Conservation (phyloP, 371 early-diverging fungal species). For the Mortierella polycephala region DNA sequence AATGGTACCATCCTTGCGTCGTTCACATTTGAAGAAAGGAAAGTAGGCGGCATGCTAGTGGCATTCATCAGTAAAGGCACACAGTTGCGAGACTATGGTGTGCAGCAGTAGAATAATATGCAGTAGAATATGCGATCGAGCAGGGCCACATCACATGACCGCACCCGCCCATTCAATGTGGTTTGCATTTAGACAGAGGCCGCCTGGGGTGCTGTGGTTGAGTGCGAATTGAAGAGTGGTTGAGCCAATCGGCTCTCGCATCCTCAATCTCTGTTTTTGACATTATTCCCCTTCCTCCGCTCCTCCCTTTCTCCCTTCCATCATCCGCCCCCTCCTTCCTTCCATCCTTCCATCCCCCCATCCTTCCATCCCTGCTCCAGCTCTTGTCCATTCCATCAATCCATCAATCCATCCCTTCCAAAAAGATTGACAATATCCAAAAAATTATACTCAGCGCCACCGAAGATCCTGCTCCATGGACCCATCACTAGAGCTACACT, state of each 20-base stretch:
- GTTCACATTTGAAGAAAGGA: not conserved
- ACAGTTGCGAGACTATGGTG: no score
- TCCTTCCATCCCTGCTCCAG: not conserved
- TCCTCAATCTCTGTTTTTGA: not conserved
- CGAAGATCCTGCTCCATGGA: not conserved
- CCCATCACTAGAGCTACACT: not conserved
- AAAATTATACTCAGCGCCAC: constrained; percentile 54
- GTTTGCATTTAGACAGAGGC: not conserved
- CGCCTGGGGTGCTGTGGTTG: not conserved
- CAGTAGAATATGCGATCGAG: no score
- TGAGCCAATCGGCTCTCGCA: not conserved
- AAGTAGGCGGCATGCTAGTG: not conserved
- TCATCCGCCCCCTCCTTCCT: not conserved
- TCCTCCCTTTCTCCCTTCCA: not conserved
- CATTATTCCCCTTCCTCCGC: not conserved
- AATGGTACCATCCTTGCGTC: no score
- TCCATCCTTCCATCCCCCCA: not conserved
- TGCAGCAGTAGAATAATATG: no score
- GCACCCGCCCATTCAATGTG: not conserved
- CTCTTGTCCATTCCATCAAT: not conserved
- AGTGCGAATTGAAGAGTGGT: no score
- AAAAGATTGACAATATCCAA: constrained; percentile 1
- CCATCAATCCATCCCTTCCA: not conserved
- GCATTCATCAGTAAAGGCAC: not conserved
- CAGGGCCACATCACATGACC: no score